Base-by-base conservation (phyloP, 2,329 filamentous ascomycete species). In the Teratosphaeria pseudoeucalypti region DNA sequence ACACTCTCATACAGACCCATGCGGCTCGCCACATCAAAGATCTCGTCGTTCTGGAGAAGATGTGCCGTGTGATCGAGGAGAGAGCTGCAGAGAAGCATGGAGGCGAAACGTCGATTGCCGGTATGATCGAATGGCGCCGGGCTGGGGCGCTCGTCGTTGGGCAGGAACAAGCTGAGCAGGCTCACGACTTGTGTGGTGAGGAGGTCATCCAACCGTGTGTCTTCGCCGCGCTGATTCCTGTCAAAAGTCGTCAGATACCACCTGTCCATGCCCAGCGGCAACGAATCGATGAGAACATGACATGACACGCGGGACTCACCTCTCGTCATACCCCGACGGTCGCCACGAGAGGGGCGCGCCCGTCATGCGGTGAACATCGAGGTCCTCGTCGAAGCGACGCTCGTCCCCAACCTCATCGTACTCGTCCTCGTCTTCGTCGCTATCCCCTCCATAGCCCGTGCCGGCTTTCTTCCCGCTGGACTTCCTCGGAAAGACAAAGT, bases 31-130 rank as follows among this genome's bases (percentile, higher is more conserved):
- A 72, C 65, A 57, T 78, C 73, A 26, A 73, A 70, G 11, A 78
- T 60, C 7, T 73, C 74, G 58, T 77, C 75, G 62, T 77, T 76
- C 11, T 73, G 67, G 9, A 78, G 62, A 2, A 78, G 65, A 26
- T 77, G 71, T 1, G 72, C 72, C 14, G 69, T 68, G 39, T 71
- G 72, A 39, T 74, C 70, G 10, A 77, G 63, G 10, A 77, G 72
- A 71, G 72, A 71, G 59, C 72, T 73, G 9, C 72, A 60, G 11
- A 68, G 62, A 9, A 78, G 66, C 65, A 77, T 71, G 2, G 69
- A 65, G 49, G 62, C 52, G 1, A 77, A 57, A 5, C 62, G 64
- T 11, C 6, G 53, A 2, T 73, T 69, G 19, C 74, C 70, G 19
- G 70, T 63, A 34, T 60, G 47, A 59, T 74, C 70, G 59, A 74